Evolutionary conservation across 345 rosid species (phyloP).

Genomic region (Hibiscus mutabilis): DNA sequence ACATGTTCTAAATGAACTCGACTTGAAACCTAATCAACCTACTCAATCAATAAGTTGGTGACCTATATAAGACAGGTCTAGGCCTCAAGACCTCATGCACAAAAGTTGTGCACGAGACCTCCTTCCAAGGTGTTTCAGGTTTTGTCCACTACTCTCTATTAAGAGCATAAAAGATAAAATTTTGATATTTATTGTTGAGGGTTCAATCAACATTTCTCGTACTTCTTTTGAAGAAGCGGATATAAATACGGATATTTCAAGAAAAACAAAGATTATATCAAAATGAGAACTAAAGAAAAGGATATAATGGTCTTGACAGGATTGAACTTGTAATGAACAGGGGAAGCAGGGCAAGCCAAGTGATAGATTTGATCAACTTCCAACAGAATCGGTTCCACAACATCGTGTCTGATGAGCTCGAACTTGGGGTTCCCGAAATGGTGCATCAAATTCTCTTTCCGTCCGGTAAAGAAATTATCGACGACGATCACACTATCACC

Average conservation of each 20-base stretch:
- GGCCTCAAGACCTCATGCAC: too few relatives aligned
- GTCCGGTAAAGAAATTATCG: conserved; percentile 72
- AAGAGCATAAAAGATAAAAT: too few relatives aligned
- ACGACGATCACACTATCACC: conserved; percentile 78
- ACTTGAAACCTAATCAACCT: too few relatives aligned
- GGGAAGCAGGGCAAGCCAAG: conserved; percentile 83
- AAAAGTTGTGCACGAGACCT: too few relatives aligned
- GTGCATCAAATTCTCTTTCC: conserved; percentile 64
- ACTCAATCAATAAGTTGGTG: too few relatives aligned
- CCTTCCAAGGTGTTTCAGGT: too few relatives aligned
- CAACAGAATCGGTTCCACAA: conserved; percentile 67
- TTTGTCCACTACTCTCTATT: too few relatives aligned
- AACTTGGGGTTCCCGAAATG: conserved; percentile 69
- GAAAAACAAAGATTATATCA: background rate
- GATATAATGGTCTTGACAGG: conserved; percentile 91
- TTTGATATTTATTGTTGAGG: too few relatives aligned
- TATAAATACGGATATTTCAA: background rate
- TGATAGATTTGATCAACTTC: conserved; percentile 95
- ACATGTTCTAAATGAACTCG: too few relatives aligned
- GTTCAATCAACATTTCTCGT: too few relatives aligned
- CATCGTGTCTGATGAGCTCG: conserved; percentile 74
- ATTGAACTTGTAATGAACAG: conserved; percentile 84
- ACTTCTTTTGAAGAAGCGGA: too few relatives aligned
- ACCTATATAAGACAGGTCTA: too few relatives aligned
- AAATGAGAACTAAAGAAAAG: conserved; percentile 17